Percentiles rank a stretch among this genome's conserved stretches.
phyloP scores from a whole-genome alignment of 2,329 filamentous ascomycete genomes.

The Pyrenophora teres region DNA sequence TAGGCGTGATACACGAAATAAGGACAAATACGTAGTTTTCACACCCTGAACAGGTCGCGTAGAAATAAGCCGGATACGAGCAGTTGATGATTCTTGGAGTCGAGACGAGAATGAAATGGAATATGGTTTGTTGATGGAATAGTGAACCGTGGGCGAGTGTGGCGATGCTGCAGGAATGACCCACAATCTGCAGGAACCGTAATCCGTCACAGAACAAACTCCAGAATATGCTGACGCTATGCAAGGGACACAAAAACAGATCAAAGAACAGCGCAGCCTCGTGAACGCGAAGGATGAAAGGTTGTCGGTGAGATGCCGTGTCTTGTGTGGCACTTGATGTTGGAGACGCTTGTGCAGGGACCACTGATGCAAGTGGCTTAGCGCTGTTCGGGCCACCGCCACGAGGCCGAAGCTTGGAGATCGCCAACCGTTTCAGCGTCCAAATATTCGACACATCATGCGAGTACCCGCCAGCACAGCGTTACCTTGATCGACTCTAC shows the following conservation, averaged over 20 bases:
- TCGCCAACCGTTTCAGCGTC: slow-evolving; percentile 22
- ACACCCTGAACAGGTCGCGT: too few relatives aligned
- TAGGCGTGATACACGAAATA: background rate
- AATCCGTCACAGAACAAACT: slow-evolving; percentile 15
- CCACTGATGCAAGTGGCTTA: slow-evolving; percentile 12
- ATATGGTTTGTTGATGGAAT: background rate
- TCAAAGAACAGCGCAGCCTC: slow-evolving; percentile 5
- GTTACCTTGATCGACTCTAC: slow-evolving; percentile 15
- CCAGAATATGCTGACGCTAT: slow-evolving; percentile 38
- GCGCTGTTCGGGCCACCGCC: slow-evolving; percentile 22
- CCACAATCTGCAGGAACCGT: slow-evolving; percentile 26
- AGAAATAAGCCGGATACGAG: background rate
- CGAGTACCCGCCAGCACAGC: slow-evolving; percentile 15
- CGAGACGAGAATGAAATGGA: background rate
- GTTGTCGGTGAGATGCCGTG: slow-evolving; percentile 12
- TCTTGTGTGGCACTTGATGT: slow-evolving; percentile 12
- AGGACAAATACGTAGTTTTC: background rate
- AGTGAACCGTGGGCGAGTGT: slow-evolving; percentile 33
- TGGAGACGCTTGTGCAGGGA: slow-evolving; percentile 15
- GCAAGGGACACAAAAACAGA: slow-evolving; percentile 23
- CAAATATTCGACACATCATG: slow-evolving; percentile 33
- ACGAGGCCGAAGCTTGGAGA: slow-evolving; percentile 28
- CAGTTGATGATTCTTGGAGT: background rate
- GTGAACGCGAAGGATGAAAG: slow-evolving; percentile 6
- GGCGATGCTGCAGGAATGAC: slow-evolving; percentile 31